phyloP scores from a whole-genome alignment of 495 filamentous ascomycete genomes.

The Neurospora sp. region DNA sequence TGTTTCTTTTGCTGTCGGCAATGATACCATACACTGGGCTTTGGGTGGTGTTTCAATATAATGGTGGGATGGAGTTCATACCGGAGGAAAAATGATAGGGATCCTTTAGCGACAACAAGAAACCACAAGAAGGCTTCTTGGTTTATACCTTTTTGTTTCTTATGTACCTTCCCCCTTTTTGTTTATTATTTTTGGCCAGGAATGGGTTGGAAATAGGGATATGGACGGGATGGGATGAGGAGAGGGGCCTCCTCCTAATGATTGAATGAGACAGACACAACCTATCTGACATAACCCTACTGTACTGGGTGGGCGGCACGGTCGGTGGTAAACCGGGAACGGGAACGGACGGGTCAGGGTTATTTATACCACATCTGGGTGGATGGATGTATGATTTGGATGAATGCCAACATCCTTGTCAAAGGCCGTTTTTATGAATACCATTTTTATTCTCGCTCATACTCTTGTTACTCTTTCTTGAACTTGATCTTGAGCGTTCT shows the following conservation, averaged over 20 bases:
- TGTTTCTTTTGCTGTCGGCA: background rate
- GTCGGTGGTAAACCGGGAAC: background rate
- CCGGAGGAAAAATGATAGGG: background rate
- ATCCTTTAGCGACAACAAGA: background rate
- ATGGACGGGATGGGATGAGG: background rate
- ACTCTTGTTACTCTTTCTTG: background rate
- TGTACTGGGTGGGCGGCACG: background rate
- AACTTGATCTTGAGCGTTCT: background rate
- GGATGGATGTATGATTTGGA: background rate
- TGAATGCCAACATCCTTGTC: background rate
- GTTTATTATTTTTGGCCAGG: constrained; percentile 1
- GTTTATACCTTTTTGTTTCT: background rate
- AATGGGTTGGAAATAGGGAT: background rate
- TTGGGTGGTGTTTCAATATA: background rate
- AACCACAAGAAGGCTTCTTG: background rate
- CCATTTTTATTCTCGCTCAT: background rate
- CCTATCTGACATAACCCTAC: background rate
- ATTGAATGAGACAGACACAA: background rate
- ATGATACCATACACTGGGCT: background rate
- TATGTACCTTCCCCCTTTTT: background rate
- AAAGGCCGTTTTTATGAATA: background rate
- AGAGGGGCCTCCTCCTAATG: background rate
- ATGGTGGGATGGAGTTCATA: background rate
- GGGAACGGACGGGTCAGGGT: background rate
- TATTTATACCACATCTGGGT: background rate